phyloP scores from a whole-genome alignment of 345 rosid species.

The Eucalyptus coolabah region DNA sequence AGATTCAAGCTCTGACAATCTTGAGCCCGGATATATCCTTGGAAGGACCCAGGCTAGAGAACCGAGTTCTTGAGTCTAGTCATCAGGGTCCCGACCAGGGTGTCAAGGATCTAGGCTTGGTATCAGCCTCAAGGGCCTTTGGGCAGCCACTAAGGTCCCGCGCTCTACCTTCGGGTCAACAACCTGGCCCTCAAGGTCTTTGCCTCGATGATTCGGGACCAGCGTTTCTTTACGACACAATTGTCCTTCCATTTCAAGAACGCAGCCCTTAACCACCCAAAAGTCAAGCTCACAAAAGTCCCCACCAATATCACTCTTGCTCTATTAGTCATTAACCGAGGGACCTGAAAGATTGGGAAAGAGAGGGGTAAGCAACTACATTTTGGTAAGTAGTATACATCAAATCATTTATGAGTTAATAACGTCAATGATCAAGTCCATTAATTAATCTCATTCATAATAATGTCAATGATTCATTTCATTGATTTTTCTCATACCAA shows the following conservation, averaged over 20 bases:
- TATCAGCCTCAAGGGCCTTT: not conserved
- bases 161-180: not conserved
- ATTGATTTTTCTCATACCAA: too few relatives aligned
- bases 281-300: too few relatives aligned
- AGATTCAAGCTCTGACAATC: not conserved
- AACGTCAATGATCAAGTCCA: too few relatives aligned
- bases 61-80: not conserved
- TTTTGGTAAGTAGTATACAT: too few relatives aligned
- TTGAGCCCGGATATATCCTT: fast-evolving
- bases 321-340: too few relatives aligned
- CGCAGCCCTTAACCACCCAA: too few relatives aligned
- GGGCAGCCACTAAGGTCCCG: not conserved
- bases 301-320: fast-evolving
- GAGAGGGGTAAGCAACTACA: too few relatives aligned
- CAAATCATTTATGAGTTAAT: too few relatives aligned
- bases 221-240: conserved; percentile 31
- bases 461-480: too few relatives aligned
- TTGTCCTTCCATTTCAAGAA: too few relatives aligned
- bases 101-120: not conserved
- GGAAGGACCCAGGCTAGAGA: not conserved
- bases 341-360: too few relatives aligned
- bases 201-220: not conserved
- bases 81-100: not conserved
- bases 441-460: too few relatives aligned
- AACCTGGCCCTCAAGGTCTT: not conserved